These are phyloP conservation scores for Fusarium armeniacum DNA, from an alignment of 2,329 filamentous ascomycete species.

Conservation along the genomic window DNA sequence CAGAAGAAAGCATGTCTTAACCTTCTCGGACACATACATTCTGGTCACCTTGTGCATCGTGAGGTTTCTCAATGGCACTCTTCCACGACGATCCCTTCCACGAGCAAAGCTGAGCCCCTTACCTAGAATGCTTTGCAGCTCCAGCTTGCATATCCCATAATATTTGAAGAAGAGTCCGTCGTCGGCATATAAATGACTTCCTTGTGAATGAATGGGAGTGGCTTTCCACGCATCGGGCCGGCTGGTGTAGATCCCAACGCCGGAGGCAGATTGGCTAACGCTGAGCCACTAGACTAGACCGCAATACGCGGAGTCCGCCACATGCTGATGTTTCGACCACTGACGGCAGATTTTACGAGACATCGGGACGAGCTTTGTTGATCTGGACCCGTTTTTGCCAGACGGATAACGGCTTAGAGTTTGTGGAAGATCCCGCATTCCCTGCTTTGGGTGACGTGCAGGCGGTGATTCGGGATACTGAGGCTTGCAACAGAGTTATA, in stretches of 20 bases:
- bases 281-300: neutral
- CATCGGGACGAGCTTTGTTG: neutral
- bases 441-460: conserved; percentile 8
- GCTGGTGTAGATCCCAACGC: conserved; percentile 6
- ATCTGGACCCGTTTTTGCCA: neutral
- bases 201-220: neutral
- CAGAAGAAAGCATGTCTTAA: neutral
- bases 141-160: neutral
- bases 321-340: neutral
- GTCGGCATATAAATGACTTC: neutral
- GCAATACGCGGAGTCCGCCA: too few relatives aligned
- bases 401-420: neutral
- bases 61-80: too few relatives aligned
- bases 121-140: rapidly evolving
- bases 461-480: neutral
- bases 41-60: neutral
- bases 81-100: rapidly evolving
- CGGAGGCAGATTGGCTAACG: neutral
- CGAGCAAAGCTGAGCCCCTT: rapidly evolving
- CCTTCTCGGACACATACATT: neutral
- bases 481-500: neutral
- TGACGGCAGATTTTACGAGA: neutral
- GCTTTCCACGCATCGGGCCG: conserved; percentile 27
- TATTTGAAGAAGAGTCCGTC: neutral
- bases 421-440: neutral